Evolutionary conservation across 2,329 filamentous ascomycete genomes (phyloP).

Genomic region (Nannizzia gypsea): DNA sequence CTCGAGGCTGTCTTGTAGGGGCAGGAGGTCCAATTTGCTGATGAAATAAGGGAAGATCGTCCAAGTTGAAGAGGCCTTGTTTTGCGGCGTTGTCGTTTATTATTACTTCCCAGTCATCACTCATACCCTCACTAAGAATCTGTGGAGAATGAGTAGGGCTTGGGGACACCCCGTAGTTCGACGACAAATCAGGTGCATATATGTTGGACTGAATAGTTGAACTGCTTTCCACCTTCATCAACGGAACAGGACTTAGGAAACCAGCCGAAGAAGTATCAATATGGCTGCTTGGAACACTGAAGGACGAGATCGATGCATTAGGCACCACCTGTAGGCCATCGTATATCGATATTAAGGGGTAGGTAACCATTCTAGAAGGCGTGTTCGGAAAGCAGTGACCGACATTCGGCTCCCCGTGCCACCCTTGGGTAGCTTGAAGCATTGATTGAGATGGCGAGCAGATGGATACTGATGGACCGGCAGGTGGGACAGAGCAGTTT

Average conservation of each 20-base stretch:
- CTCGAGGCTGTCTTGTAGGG: not conserved
- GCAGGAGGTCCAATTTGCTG: not conserved
- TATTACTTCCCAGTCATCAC: not conserved
- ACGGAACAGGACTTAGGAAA: not conserved
- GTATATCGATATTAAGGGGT: conserved; percentile 18
- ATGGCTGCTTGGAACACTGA: conserved; percentile 7
- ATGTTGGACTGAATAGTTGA: conserved; percentile 1
- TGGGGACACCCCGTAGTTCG: not conserved
- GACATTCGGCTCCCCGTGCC: conserved; percentile 17
- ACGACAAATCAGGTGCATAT: not conserved
- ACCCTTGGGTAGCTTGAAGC: conserved; percentile 16
- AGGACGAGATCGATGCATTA: conserved; percentile 17
- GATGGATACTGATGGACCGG: conserved; percentile 16
- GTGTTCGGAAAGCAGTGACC: conserved; percentile 16
- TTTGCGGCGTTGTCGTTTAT: not conserved
- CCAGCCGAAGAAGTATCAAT: conserved; percentile 1
- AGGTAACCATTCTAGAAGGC: conserved; percentile 16
- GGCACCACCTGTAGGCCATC: conserved; percentile 17
- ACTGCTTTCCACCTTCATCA: conserved; percentile 2
- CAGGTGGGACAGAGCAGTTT: conserved; percentile 18
- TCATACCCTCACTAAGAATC: not conserved
- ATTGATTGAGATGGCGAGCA: conserved; percentile 16
- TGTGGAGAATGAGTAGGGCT: not conserved
- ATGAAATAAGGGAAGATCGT: not conserved
- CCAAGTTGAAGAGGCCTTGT: not conserved